Percentiles rank a stretch among this genome's conserved stretches.
These are phyloP conservation scores for Besnoitia besnoiti DNA, from an alignment of 169 alveolate genomes.

Conservation along the genomic window DNA sequence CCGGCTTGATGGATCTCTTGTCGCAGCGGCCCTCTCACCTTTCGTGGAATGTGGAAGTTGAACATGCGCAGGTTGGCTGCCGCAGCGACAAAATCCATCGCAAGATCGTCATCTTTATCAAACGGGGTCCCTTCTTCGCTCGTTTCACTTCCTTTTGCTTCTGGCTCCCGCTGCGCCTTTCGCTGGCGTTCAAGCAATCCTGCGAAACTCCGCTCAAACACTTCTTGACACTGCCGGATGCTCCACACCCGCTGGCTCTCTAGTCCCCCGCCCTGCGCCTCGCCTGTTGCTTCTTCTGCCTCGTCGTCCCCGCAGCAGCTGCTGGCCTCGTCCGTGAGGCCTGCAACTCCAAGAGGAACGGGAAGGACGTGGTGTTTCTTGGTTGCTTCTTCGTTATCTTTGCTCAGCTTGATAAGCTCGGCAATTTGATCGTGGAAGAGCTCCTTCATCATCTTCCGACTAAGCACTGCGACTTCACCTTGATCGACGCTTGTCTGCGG, in stretches of 20 bases:
- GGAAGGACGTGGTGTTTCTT: background rate
- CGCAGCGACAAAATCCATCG: conserved; percentile 86
- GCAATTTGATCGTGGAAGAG: background rate
- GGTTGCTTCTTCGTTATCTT: background rate
- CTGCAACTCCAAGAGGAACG: background rate
- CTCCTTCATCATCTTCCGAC: conserved; percentile 29
- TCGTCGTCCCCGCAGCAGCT: background rate
- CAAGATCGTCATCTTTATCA: conserved; percentile 88
- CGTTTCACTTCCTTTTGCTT: background rate
- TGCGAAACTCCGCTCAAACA: conserved; percentile 16
- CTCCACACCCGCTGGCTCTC: conserved; percentile 39
- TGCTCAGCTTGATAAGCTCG: background rate
- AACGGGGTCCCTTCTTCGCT: conserved; percentile 63
- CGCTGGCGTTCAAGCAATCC: background rate
- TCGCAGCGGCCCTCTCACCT: conserved; percentile 30
- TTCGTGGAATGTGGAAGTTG: conserved; percentile 80
- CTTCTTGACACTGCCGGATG: conserved; percentile 35
- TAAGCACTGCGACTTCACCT: background rate
- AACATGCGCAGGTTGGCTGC: conserved; percentile 88
- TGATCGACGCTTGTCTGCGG: background rate
- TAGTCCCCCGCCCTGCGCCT: background rate
- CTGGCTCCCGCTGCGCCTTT: background rate
- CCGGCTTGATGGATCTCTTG: background rate
- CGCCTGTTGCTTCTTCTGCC: background rate
- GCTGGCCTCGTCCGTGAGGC: background rate